Conservation (phyloP, 192 early-diverging fungal genomes). For the Coemansia sp. region DNA sequence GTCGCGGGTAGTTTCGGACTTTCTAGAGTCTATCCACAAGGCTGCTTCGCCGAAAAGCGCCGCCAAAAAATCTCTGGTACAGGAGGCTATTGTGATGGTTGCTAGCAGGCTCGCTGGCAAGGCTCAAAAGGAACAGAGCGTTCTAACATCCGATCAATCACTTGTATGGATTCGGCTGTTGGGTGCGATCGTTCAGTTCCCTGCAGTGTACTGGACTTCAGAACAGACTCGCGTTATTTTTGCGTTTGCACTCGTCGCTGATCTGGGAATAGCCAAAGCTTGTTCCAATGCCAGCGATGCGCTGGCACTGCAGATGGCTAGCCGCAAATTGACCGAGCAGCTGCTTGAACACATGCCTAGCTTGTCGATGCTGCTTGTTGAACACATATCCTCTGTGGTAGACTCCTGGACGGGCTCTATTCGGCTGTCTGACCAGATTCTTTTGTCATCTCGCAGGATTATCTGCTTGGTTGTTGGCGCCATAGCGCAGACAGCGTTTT, state of each 20-base stretch:
- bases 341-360: conserved; percentile 10
- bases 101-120: not conserved
- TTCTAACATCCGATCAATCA: conserved; percentile 9
- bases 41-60: not conserved
- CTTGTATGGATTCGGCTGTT: conserved; percentile 26
- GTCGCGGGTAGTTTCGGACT: not conserved
- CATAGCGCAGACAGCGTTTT: conserved; percentile 24
- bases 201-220: conserved; percentile 32
- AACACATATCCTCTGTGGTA: conserved; percentile 5
- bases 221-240: conserved; percentile 19
- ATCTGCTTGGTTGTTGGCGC: conserved; percentile 7
- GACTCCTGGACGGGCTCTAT: conserved; percentile 18
- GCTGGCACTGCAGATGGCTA: conserved; percentile 7
- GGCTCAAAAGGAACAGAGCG: not conserved
- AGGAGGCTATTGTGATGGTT: not conserved
- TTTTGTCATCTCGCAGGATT: conserved; percentile 16
- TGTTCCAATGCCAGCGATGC: conserved; percentile 5
- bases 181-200: conserved; percentile 25
- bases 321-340: conserved; percentile 20
- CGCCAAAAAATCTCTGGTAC: not conserved
- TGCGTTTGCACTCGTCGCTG: conserved; percentile 26
- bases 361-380: conserved; percentile 3
- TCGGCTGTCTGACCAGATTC: conserved; percentile 2
- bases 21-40: not conserved
- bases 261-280: conserved; percentile 17